Conservation (phyloP, 1,139 yeast genomes). For the Insectozyma bohioensis region DNA sequence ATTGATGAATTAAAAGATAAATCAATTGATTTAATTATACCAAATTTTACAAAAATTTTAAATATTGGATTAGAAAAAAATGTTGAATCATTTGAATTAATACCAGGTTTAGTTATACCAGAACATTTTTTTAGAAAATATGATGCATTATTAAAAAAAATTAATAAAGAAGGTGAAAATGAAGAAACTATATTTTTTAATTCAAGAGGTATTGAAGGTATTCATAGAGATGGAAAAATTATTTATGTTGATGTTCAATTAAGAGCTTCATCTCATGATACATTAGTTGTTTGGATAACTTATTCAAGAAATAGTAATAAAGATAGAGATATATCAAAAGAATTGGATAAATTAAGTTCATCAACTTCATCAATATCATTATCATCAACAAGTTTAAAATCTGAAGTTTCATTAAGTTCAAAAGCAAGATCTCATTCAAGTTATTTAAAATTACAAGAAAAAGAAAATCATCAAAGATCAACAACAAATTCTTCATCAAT, state of each 20-base stretch:
- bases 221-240: slow-evolving; percentile 66
- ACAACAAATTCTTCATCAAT: slow-evolving; percentile 11
- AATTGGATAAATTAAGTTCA: slow-evolving; percentile 26
- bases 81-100: slow-evolving; percentile 34
- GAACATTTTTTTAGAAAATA: slow-evolving; percentile 83
- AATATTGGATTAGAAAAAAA: slow-evolving; percentile 44
- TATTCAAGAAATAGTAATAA: slow-evolving; percentile 54
- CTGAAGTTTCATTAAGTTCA: slow-evolving; percentile 9
- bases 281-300: slow-evolving; percentile 82
- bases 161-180: slow-evolving; percentile 12
- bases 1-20: slow-evolving; percentile 47
- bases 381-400: slow-evolving; percentile 10
- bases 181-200: slow-evolving; percentile 52
- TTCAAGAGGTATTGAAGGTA: slow-evolving; percentile 66
- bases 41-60: slow-evolving; percentile 60
- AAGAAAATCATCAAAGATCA: slow-evolving; percentile 7
- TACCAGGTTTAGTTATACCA: slow-evolving; percentile 68
- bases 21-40: slow-evolving; percentile 59
- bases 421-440: slow-evolving; percentile 6
- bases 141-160: slow-evolving; percentile 28
- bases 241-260: slow-evolving; percentile 77
- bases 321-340: slow-evolving; percentile 23
- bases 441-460: slow-evolving; percentile 3
- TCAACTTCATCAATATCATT: slow-evolving; percentile 19
- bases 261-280: slow-evolving; percentile 61